phyloP scores from a whole-genome alignment of 2,329 filamentous ascomycete species.

The Colletotrichum sp. region DNA sequence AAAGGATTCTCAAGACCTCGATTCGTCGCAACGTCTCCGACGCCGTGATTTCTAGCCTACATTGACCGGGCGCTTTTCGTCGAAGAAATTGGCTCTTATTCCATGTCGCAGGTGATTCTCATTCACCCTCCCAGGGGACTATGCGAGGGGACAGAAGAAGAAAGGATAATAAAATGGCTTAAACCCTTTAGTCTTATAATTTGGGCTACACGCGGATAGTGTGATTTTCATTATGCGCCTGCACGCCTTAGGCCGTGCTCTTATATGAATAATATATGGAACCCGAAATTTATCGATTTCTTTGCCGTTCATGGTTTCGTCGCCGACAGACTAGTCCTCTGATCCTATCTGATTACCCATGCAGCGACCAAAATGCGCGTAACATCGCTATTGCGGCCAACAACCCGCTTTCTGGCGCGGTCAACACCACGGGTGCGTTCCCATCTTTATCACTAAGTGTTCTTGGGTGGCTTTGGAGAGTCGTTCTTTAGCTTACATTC shows the following conservation, averaged over 20 bases:
- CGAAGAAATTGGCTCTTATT: not conserved
- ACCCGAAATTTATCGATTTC: not conserved
- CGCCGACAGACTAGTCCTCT: not conserved
- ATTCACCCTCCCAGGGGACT: not conserved
- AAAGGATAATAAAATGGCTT: too few relatives aligned
- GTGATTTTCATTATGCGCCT: not conserved
- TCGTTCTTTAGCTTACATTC: not conserved
- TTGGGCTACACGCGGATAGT: not conserved
- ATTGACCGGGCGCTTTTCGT: not conserved
- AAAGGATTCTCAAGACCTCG: not conserved
- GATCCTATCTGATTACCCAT: not conserved
- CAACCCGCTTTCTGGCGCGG: not conserved
- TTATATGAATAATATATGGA: not conserved
- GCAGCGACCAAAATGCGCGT: conserved; percentile 7
- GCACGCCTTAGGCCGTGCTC: not conserved
- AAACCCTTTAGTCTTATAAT: not conserved
- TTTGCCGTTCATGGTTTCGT: not conserved
- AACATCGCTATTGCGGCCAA: conserved; percentile 1
- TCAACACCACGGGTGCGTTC: not conserved
- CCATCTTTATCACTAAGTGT: not conserved
- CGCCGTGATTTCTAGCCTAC: not conserved
- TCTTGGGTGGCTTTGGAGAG: not conserved
- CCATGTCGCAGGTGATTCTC: not conserved
- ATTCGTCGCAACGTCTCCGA: not conserved
- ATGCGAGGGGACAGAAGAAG: too few relatives aligned